Evolutionary conservation across 225 moss, liverwort and hornwort genomes (phyloP).

Genomic region (Pseudoscleropodium purum): DNA sequence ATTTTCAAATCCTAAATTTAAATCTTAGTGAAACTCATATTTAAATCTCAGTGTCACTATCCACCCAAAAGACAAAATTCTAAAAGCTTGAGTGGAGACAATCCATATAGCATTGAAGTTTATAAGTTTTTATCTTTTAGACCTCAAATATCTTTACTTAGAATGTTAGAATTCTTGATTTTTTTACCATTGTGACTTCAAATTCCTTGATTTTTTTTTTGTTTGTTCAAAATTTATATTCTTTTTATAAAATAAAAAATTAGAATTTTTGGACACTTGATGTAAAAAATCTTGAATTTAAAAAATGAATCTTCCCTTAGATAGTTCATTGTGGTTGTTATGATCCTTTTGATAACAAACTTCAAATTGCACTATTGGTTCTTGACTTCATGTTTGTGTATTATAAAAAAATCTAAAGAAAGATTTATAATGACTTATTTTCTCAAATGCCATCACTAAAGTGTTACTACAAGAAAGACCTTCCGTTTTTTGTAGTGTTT

Average conservation of each 20-base stretch:
- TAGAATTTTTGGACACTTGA: accelerated
- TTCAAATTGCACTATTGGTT: background rate
- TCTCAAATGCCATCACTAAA: background rate
- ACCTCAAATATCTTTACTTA: background rate
- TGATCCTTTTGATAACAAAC: background rate
- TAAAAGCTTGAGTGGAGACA: background rate
- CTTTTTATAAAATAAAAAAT: accelerated
- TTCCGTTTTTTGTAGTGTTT: too few species aligned
- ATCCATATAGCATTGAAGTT: background rate
- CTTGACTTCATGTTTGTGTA: background rate
- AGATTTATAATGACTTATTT: background rate
- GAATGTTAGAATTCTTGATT: background rate
- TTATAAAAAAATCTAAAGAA: background rate
- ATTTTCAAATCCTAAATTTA: too few species aligned
- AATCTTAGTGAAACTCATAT: too few species aligned
- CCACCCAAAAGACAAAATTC: too few species aligned
- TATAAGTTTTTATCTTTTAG: background rate
- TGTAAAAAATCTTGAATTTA: background rate
- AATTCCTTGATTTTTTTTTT: background rate
- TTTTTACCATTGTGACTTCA: background rate
- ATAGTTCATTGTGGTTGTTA: background rate
- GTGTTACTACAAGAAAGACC: too few species aligned
- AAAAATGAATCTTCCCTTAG: background rate
- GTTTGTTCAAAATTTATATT: background rate
- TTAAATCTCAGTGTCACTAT: too few species aligned